Conservation (phyloP, 148 eudicot genomes). For the Rhododendron simsii region DNA sequence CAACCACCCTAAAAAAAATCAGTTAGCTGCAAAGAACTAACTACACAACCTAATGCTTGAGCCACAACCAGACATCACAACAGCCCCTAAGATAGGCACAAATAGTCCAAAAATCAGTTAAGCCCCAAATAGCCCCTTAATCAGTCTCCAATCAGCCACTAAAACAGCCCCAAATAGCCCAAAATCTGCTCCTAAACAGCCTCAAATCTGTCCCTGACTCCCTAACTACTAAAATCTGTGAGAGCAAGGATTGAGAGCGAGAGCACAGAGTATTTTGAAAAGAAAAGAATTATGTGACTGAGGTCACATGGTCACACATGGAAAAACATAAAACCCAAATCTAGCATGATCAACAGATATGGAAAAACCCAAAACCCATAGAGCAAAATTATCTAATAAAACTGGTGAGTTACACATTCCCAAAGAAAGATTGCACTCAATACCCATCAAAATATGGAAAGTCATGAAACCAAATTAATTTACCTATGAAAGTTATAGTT, state of each 20-base stretch:
- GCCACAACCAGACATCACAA: too few relatives aligned
- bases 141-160: too few relatives aligned
- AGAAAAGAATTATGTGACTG: neutral
- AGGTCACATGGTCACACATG: neutral
- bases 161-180: too few relatives aligned
- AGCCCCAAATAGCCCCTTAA: too few relatives aligned
- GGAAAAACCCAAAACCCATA: neutral
- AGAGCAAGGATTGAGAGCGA: neutral
- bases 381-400: neutral
- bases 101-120: too few relatives aligned
- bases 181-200: too few relatives aligned
- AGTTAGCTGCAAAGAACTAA: too few relatives aligned
- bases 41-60: too few relatives aligned
- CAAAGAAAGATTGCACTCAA: neutral
- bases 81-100: too few relatives aligned
- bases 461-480: neutral
- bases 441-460: neutral
- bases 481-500: neutral
- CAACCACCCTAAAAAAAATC: too few relatives aligned
- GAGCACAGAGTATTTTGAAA: neutral
- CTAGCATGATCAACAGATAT: neutral
- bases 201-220: too few relatives aligned
- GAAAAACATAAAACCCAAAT: neutral
- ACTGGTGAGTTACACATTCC: neutral
- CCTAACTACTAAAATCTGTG: too few relatives aligned